phyloP scores from a whole-genome alignment of 495 filamentous ascomycete species.

The Penicillium samsonianum region DNA sequence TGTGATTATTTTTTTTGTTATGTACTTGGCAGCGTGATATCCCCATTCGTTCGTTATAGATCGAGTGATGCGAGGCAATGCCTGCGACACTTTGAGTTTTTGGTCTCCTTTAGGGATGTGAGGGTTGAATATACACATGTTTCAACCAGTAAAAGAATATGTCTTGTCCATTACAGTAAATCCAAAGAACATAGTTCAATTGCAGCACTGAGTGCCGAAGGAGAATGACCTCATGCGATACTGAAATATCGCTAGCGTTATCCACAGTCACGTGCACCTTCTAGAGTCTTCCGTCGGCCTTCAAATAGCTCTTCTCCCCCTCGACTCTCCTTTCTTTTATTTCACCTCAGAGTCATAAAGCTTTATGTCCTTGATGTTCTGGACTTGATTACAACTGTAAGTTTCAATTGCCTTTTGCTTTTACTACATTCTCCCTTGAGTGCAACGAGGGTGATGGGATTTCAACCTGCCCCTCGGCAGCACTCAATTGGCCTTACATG shows the following conservation, averaged over 20 bases:
- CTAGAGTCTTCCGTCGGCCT: constrained; percentile 49
- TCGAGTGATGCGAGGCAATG: constrained; percentile 15
- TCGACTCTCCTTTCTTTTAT: constrained; percentile 8
- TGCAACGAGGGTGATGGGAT: neutral
- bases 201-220: too few species aligned
- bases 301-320: constrained; percentile 28
- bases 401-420: constrained; percentile 14
- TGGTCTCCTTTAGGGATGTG: constrained; percentile 5
- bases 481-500: constrained; percentile 32
- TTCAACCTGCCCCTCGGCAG: constrained; percentile 1
- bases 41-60: constrained; percentile 33
- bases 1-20: constrained; percentile 10
- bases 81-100: constrained; percentile 10
- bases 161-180: neutral
- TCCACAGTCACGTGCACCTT: constrained; percentile 40
- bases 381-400: constrained; percentile 24
- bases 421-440: neutral
- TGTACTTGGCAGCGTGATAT: constrained; percentile 29
- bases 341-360: constrained; percentile 14
- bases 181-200: too few species aligned
- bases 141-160: neutral
- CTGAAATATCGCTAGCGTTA: constrained; percentile 6
- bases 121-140: neutral
- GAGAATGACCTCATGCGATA: neutral
- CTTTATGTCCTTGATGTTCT: constrained; percentile 6